Base-by-base conservation (phyloP, 2,329 filamentous ascomycete species). In the Botrytis deweyae region DNA sequence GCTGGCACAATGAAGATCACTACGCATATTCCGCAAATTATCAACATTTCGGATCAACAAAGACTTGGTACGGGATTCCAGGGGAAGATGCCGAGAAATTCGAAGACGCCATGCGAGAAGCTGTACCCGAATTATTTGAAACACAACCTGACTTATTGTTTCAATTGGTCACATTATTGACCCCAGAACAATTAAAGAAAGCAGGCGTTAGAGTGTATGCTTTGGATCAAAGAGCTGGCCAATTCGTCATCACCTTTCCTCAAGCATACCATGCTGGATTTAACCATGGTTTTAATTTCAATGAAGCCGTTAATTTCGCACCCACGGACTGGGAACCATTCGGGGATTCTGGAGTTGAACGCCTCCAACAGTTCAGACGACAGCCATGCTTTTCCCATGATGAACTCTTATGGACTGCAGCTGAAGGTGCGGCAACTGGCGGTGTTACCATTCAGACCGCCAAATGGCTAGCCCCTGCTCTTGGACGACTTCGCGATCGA, bases 1-100 rank as follows among this genome's bases (percentile, higher is more conserved):
- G 96, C 83, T 99, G 96, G 96, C 96, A 99, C 82, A 98, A 97
- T 76, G 96, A 99, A 80, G 96, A 99, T 80, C 96, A 99, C 81
- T 98, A 97, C 81, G 92, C 96, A 2, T 99, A 98, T 81, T 99
- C 96, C 0, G 93, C 96, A 70, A 99, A 99, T 78, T 99, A 98
- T 79, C 96, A 99, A 82, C 96, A 99, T 80, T 97, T 99, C 79
- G 96, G 96, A 16, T 94, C 95, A 1, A 99, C 96, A 2, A 99
- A 99, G 84, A 99, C 96, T 0, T 99, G 96, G 96, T 99, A 99
- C 79, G 96, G 96, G 5, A 98, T 99, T 77, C 96, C 96, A 0
- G 95, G 93, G 22, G 93, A 93, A 62, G 96, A 98, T 81, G 93
- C 95, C 0, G 92, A 96, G 79, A 97, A 96, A 78, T 99, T 99